These are phyloP conservation scores for Cyanidioschyzon merolae DNA, from an alignment of 23 red algal species.

Conservation along the genomic window DNA sequence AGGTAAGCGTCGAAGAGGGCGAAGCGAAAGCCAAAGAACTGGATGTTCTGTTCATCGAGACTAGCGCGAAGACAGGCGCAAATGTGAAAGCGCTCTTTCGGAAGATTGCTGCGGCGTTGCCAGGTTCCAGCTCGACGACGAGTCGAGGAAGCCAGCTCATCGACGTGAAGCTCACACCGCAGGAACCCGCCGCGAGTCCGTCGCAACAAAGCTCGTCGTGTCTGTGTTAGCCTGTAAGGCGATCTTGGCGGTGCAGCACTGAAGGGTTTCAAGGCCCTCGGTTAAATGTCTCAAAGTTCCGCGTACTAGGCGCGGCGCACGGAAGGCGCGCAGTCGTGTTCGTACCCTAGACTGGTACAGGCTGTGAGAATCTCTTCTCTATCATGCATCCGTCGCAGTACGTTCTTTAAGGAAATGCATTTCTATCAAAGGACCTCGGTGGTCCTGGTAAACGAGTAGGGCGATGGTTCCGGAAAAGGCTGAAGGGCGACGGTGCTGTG, in stretches of 20 bases:
- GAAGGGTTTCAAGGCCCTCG: no score
- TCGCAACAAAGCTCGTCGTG: constrained; percentile 1
- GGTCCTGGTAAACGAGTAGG: not conserved
- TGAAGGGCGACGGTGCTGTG: not conserved
- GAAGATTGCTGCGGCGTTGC: constrained; percentile 94
- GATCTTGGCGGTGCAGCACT: no score
- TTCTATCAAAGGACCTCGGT: not conserved
- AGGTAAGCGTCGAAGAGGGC: constrained; percentile 85
- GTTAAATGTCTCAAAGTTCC: no score
- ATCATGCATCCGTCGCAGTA: not conserved
- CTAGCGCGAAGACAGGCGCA: constrained; percentile 82
- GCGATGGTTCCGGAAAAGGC: constrained; percentile 2
- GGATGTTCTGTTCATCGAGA: constrained; percentile 99
- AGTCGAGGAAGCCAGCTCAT: constrained; percentile 66
- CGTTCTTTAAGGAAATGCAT: not conserved
- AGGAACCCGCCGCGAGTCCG: not conserved
- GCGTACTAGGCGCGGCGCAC: no score
- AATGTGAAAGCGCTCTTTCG: constrained; percentile 98
- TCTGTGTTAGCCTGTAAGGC: not conserved
- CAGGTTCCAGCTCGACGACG: constrained; percentile 68
- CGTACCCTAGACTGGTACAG: no score
- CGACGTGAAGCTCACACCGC: constrained; percentile 67
- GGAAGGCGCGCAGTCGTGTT: no score
- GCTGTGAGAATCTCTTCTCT: no score
- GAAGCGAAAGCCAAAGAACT: constrained; percentile 99